Conservation (phyloP, 2,329 filamentous ascomycete genomes). For the Paraphaeosphaeria sporulosa region DNA sequence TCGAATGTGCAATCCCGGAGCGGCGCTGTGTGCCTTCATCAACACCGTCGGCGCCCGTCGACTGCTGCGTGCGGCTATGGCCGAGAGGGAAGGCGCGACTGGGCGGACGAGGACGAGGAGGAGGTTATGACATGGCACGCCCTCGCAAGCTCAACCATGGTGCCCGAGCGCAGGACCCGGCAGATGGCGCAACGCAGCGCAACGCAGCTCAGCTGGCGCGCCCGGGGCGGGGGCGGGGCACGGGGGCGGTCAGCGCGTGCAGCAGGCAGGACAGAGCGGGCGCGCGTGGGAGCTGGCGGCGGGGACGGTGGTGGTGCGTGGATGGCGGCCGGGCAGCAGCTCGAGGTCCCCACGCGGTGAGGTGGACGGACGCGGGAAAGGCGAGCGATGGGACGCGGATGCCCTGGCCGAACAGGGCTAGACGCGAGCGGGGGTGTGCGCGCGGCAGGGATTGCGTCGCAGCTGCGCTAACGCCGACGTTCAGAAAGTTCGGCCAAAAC, state of each 20-base stretch:
- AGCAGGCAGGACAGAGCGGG: not conserved
- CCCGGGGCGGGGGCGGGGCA: constrained; percentile 3
- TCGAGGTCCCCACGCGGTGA: constrained; percentile 14
- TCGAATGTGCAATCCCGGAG: constrained; percentile 43
- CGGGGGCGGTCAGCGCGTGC: not conserved
- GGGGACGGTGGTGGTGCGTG: not conserved
- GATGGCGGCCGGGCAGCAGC: constrained; percentile 1
- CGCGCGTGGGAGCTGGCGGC: not conserved
- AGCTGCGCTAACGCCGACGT: not conserved
- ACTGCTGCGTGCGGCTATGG: constrained; percentile 25
- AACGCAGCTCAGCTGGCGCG: constrained; percentile 3
- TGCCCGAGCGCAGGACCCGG: constrained; percentile 33
- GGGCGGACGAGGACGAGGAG: constrained; percentile 17
- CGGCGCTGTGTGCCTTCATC: constrained; percentile 48
- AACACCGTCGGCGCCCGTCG: constrained; percentile 35
- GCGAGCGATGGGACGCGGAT: not conserved
- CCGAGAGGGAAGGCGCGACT: constrained; percentile 8
- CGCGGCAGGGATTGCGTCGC: not conserved
- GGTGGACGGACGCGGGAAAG: not conserved
- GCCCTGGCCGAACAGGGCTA: too few relatives aligned
- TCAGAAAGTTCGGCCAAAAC: not conserved
- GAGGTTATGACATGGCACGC: constrained; percentile 34
- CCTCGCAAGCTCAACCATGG: constrained; percentile 36
- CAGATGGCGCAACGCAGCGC: constrained; percentile 18
- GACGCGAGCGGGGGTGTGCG: not conserved